phyloP scores from a whole-genome alignment of 1,284 basidiomycete species.

The Inonotus hispidus region DNA sequence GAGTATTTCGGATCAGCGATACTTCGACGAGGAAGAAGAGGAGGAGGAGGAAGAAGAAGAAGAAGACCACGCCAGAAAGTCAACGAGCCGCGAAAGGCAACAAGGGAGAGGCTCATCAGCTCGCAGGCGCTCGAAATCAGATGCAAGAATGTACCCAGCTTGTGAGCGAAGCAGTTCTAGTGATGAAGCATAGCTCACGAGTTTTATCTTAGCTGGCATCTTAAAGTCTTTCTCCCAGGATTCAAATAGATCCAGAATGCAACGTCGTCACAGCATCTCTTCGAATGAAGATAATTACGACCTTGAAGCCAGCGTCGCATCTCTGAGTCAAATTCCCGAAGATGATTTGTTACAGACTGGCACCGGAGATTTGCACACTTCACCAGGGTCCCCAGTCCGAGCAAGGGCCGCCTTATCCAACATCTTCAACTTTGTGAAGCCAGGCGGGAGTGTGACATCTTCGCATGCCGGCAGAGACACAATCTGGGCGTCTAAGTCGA shows the following conservation, averaged over 20 bases:
- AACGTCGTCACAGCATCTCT: slow-evolving; percentile 46
- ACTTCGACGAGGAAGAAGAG: slow-evolving; percentile 45
- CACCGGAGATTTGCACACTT: slow-evolving; percentile 14
- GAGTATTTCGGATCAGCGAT: slow-evolving; percentile 46
- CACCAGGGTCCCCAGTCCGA: slow-evolving; percentile 37
- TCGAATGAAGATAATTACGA: slow-evolving; percentile 45
- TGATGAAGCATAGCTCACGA: neutral
- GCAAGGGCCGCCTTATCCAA: slow-evolving; percentile 38
- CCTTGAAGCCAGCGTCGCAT: slow-evolving; percentile 36
- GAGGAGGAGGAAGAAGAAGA: slow-evolving; percentile 67
- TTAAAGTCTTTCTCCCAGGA: slow-evolving; percentile 15
- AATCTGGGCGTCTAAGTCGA: slow-evolving; percentile 78
- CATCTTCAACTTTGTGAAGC: slow-evolving; percentile 41
- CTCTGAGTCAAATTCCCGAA: slow-evolving; percentile 28
- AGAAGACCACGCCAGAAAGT: slow-evolving; percentile 51
- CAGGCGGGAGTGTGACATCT: slow-evolving; percentile 44
- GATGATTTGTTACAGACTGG: slow-evolving; percentile 17
- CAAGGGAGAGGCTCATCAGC: slow-evolving; percentile 18
- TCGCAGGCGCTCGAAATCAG: slow-evolving; percentile 19
- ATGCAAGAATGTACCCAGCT: slow-evolving; percentile 19
- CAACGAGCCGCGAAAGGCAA: slow-evolving; percentile 19
- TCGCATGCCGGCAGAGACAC: slow-evolving; percentile 33
- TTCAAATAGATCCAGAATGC: slow-evolving; percentile 21
- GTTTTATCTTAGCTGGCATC: slow-evolving; percentile 12
- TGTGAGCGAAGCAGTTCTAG: slow-evolving; percentile 1